Base-by-base conservation (phyloP, 1,139 yeast species). In the Magnusiomyces sp. region DNA sequence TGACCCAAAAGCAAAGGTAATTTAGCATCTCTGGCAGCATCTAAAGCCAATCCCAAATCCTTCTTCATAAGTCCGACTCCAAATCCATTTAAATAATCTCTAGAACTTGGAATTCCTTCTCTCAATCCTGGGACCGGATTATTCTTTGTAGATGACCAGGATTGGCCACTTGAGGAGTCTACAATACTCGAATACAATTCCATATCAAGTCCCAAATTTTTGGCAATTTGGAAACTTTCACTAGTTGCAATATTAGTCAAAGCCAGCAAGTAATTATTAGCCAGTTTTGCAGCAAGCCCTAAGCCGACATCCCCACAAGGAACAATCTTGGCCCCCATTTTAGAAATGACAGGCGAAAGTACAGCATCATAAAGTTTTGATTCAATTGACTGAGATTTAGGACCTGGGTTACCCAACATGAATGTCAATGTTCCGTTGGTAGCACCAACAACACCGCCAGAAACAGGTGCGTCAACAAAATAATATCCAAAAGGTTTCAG, bases 381-480 rank as follows among this genome's bases (percentile, higher is more conserved):
- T 2, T 16, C 23, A 4, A 34, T 7, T 6, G 37, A 31, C 2
- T 17, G 32, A 56, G 45, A n/a, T 52, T 72, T 63, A 0, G 56
- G 50, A 6, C 71, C 68, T 1, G 67, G 52, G 17, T 60, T 61
- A 6, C 81, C 78, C 34, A 79, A 72, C 83, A 79, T 79, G 60
- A 79, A 79, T 3, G 81, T 74, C 40, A 79, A 68, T 0, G 81
- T 73, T 1, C 71, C 83, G 50, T 76, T 76, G 50, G 75, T 62
- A 5, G 83, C 83, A 3, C 83, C 83, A 1, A 75, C 74, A 1
- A 75, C 79, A 19, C 83, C 83, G 2, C 83, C 83, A 13, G 80
- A 75, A 0, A 79, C 83, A 0, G 83, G 83, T 11, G 83, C 75
- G 59, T 79, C 83, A 44, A 78, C 71, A 50, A 66, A 71, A 5